Evolutionary conservation across 345 rosid genomes (phyloP).

Genomic region (Citrus reticulata): DNA sequence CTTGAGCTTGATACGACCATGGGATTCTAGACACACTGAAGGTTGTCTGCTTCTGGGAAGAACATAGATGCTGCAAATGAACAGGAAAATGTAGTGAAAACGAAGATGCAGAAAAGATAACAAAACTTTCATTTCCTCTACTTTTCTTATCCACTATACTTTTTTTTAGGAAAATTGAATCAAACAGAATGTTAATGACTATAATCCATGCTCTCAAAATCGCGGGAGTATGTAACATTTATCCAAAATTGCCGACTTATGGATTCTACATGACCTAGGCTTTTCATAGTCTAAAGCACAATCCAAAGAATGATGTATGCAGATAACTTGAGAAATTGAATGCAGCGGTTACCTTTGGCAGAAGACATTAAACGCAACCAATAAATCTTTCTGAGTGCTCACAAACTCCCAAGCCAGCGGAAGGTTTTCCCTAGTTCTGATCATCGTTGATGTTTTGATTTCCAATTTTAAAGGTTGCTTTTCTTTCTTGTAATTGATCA

Average conservation of each 20-base stretch:
- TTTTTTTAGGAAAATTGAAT: neutral
- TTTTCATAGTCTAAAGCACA: neutral
- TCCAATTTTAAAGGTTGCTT: constrained; percentile 5
- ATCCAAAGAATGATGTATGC: neutral
- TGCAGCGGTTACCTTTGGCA: neutral
- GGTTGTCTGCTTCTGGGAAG: neutral
- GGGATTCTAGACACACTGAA: neutral
- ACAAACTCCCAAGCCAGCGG: neutral
- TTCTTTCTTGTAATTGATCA: neutral
- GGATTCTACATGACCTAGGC: neutral
- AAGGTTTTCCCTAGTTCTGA: neutral
- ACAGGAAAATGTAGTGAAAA: neutral
- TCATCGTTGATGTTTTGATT: neutral
- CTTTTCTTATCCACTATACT: neutral
- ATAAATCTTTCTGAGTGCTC: neutral
- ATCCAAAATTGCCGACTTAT: neutral
- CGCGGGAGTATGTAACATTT: neutral
- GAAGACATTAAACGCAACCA: neutral
- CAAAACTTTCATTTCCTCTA: neutral
- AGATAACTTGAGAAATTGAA: neutral
- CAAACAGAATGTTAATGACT: neutral
- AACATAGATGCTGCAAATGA: neutral
- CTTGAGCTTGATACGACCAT: neutral
- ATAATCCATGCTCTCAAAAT: neutral
- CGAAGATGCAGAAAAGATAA: neutral